Base-by-base conservation (phyloP, 495 filamentous ascomycete genomes). In the Astrocystis sublimbata region DNA sequence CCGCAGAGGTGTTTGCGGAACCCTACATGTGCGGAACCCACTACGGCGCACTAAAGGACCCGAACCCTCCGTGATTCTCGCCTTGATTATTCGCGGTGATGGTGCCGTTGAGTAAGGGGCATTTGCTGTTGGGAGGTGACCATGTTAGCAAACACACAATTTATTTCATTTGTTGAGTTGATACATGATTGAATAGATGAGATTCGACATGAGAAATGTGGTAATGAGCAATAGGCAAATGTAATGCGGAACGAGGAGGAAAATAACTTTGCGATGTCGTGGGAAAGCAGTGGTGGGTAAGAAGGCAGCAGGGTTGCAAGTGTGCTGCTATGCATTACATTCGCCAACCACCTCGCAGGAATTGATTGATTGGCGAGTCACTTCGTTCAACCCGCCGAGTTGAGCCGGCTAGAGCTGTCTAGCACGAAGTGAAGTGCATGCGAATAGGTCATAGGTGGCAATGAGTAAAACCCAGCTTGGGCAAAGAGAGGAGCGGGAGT, bases 31-130 rank as follows among this genome's bases (percentile, higher is more conserved):
- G n/a, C n/a, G n/a, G n/a, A n/a, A n/a, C n/a, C n/a, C n/a, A n/a
- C n/a, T n/a, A 62, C 17, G 46, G 46, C 30, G 78, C 75, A 24
- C 74, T 73, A 45, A 79, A 82, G 35, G 78, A 79, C n/a, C 81
- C 85, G 59, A 88, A 83, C 21, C 76, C 72, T 56, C 78, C 78
- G 45, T 76, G 69, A 24, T 83, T 80, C 36, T 76, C 73, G 9
- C 76, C 76, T 54, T 76, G 77, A 52, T 92, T 89, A 61, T 89
- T 88, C 45, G 84, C 83, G 53, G 89, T 90, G 77, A 87, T 88
- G 6, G 87, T 90, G 43, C 92, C 92, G 68, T 97, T 97, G 45
- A 97, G 88, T 68, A 96, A 77, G 5, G 92, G 92, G 68, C 92
- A 97, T 66, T 96, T 89, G 71, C 91, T 78, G 23, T 38, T 35